These are phyloP conservation scores for Termitomyces sp. DNA, from an alignment of 768 basidiomycete genomes.

Conservation along the genomic window DNA sequence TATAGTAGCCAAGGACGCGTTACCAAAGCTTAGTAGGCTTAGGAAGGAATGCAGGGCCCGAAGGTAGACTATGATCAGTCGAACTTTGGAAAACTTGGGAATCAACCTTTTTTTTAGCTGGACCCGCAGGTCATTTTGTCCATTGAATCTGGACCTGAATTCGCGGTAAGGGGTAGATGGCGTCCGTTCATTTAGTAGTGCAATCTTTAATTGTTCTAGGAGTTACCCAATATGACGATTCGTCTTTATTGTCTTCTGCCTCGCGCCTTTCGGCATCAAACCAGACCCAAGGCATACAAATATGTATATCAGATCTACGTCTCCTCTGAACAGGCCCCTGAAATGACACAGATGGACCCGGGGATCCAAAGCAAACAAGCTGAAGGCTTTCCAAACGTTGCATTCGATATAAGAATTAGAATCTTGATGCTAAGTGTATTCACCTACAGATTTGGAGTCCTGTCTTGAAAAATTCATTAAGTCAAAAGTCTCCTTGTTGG, in stretches of 20 bases:
- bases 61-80: constrained; percentile 14
- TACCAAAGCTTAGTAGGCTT: constrained; percentile 19
- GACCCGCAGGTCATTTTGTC: constrained; percentile 9
- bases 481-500: no score
- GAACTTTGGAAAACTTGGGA: constrained; percentile 13
- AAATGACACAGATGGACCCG: not conserved
- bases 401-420: not conserved
- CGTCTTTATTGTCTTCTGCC: constrained; percentile 38
- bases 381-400: not conserved
- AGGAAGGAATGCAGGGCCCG: constrained; percentile 28
- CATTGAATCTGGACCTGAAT: constrained; percentile 12
- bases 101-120: constrained; percentile 9
- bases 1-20: constrained; percentile 8
- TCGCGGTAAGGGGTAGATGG: constrained; percentile 12
- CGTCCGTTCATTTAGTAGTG: constrained; percentile 5
- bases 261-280: constrained; percentile 12
- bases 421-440: no score
- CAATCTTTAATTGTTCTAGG: constrained; percentile 30
- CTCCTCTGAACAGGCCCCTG: not conserved
- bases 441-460: no score
- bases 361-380: not conserved
- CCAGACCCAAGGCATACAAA: not conserved
- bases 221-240: constrained; percentile 20
- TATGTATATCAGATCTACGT: constrained; percentile 15
- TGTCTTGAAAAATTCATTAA: no score